These are phyloP conservation scores for Backusella mclennaniae DNA, from an alignment of 192 early-diverging fungal species.

Conservation along the genomic window DNA sequence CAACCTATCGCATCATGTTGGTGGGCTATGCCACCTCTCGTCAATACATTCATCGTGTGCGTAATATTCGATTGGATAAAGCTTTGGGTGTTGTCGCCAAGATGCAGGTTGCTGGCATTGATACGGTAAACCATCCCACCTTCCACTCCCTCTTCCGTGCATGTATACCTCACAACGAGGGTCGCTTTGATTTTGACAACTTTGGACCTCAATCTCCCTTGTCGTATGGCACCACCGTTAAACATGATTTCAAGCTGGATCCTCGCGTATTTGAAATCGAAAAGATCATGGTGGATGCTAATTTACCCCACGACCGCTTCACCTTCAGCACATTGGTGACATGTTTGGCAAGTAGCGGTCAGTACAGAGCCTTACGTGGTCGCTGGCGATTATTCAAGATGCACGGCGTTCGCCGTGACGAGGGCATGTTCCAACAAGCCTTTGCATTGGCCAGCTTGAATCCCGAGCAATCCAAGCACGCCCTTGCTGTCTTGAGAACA, in stretches of 20 bases:
- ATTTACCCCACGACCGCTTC: slow-evolving; percentile 34
- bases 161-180: slow-evolving; percentile 27
- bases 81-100: slow-evolving; percentile 15
- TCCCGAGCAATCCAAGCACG: slow-evolving; percentile 26
- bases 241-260: slow-evolving; percentile 18
- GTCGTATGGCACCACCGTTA: not conserved
- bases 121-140: slow-evolving; percentile 14
- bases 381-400: slow-evolving; percentile 32
- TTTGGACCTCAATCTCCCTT: slow-evolving; percentile 14
- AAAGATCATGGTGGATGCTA: slow-evolving; percentile 34
- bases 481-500: slow-evolving; percentile 23
- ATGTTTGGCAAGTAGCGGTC: slow-evolving; percentile 29
- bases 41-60: slow-evolving; percentile 16
- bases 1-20: slow-evolving; percentile 19
- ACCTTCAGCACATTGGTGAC: slow-evolving; percentile 35
- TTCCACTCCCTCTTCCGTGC: slow-evolving; percentile 36
- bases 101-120: slow-evolving; percentile 26
- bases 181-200: slow-evolving; percentile 25
- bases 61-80: slow-evolving; percentile 32
- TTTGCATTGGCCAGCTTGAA: slow-evolving; percentile 32
- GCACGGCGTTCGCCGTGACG: slow-evolving; percentile 31
- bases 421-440: slow-evolving; percentile 23
- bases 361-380: slow-evolving; percentile 25
- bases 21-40: slow-evolving; percentile 29
- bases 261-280: slow-evolving; percentile 38